Evolutionary conservation across 1,284 basidiomycete species (phyloP).

Genomic region (Amylostereum chailletii): DNA sequence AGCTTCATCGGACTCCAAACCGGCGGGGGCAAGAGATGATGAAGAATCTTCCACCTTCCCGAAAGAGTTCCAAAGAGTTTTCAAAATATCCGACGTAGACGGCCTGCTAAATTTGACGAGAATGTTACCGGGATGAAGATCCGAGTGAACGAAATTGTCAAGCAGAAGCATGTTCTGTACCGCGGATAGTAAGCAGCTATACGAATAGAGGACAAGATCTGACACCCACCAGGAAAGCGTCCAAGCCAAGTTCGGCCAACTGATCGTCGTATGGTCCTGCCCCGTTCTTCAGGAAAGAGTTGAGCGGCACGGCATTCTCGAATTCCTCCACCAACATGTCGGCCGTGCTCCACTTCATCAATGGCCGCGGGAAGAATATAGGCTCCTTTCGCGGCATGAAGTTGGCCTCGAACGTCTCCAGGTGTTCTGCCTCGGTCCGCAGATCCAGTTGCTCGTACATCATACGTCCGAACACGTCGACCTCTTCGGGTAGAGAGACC

Average conservation of each 20-base stretch:
- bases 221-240: constrained; percentile 81
- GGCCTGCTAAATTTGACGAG: constrained; percentile 94
- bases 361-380: constrained; percentile 85
- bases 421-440: constrained; percentile 84
- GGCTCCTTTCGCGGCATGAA: constrained; percentile 75
- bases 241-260: constrained; percentile 88
- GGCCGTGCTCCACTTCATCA: constrained; percentile 70
- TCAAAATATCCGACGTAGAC: constrained; percentile 50
- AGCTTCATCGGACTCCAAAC: constrained; percentile 50
- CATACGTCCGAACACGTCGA: constrained; percentile 92
- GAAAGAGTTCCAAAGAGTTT: constrained; percentile 40
- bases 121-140: constrained; percentile 93
- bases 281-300: constrained; percentile 81
- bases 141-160: constrained; percentile 97
- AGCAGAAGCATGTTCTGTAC: constrained; percentile 91
- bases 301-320: constrained; percentile 88
- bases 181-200: constrained; percentile 6
- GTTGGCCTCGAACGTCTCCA: constrained; percentile 80
- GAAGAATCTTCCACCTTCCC: constrained; percentile 28
- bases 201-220: constrained; percentile 1
- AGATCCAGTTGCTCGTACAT: constrained; percentile 95
- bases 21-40: constrained; percentile 22
- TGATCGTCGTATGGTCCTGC: constrained; percentile 87
- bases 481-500: constrained; percentile 95
- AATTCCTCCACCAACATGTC: constrained; percentile 90